Percentiles rank a stretch among this genome's conserved stretches.
Conservation (phyloP, 2,329 filamentous ascomycete species). For the Penicillium sp. region DNA sequence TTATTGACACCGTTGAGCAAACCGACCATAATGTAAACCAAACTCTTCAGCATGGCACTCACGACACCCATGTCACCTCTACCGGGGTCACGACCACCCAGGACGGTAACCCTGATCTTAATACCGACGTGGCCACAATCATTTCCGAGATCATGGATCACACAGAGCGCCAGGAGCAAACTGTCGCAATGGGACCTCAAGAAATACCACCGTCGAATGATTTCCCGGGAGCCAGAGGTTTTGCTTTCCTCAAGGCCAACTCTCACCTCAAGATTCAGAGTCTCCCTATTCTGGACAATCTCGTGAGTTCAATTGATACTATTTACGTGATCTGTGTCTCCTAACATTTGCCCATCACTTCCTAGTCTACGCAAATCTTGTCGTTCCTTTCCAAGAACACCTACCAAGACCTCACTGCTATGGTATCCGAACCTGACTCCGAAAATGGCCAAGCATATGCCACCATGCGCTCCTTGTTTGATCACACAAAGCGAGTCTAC, state of each 20-base stretch:
- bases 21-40: slow-evolving; percentile 23
- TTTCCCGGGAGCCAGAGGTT: slow-evolving; percentile 33
- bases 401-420: slow-evolving; percentile 57
- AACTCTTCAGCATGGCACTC: slow-evolving; percentile 19
- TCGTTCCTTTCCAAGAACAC: slow-evolving; percentile 57
- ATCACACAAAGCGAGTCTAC: slow-evolving; percentile 64
- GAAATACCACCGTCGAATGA: slow-evolving; percentile 31
- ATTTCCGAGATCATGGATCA: slow-evolving; percentile 47
- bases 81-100: slow-evolving; percentile 20
- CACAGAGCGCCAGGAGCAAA: slow-evolving; percentile 44
- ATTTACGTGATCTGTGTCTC: not conserved
- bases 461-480: slow-evolving; percentile 61
- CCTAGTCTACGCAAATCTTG: slow-evolving; percentile 60
- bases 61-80: slow-evolving; percentile 19
- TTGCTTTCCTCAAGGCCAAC: slow-evolving; percentile 45
- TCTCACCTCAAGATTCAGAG: slow-evolving; percentile 57
- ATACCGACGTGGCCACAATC: slow-evolving; percentile 40
- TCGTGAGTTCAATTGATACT: slow-evolving; percentile 45
- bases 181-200: slow-evolving; percentile 38
- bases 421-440: slow-evolving; percentile 57
- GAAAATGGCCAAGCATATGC: slow-evolving; percentile 62
- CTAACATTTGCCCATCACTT: not conserved
- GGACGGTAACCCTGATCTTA: slow-evolving; percentile 29
- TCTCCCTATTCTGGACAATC: slow-evolving; percentile 60
- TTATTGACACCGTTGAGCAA: slow-evolving; percentile 29